Base-by-base conservation (phyloP, 768 basidiomycete genomes). In the Phylloporus rhodoxanthus region DNA sequence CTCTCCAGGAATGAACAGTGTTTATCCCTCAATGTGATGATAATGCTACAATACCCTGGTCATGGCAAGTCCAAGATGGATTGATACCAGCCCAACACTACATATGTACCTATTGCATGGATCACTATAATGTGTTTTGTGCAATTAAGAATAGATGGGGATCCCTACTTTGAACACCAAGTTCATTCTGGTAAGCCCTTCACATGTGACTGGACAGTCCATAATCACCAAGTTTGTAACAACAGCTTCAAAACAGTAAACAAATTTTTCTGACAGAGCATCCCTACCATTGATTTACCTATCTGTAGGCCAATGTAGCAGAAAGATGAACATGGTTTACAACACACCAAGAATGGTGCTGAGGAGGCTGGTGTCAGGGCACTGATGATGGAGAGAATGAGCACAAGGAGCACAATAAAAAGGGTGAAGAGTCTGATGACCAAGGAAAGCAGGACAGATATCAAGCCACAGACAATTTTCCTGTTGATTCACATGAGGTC, bases 371-470 rank as follows among this genome's bases (percentile, higher is more conserved):
- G 10, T 30, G 8, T 48, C 7, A 57, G 32, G 19, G 13, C 32
- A 36, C 15, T 25, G 30, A 57, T 7, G 25, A 53, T 50, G 39
- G 43, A 47, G 11, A 57, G 21, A 13, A 57, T 20, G 13, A 55
- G 55, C 4, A 10, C 30, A 20, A 57, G 38, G 29, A 56, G 9
- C 23, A 7, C 0, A 8, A 57, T n/a, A 14, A 57, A 36, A 15
- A 45, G 48, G 1, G 11, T 3, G 11, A 53, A 28, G 21, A 57
- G 51, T 8, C 51, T 51, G 4, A 5, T 2, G 21, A 57, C 51
- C 50, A 57, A 32, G 11, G 47, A 29, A 28, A 56, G 32, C 17
- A 45, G 1, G 33, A 42, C 6, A 8, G 32, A 13, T 8, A 57
- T 25, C 55, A 57, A 45, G 21, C 34, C 30, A 17, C 49, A 45